Evolutionary conservation across 495 filamentous ascomycete genomes (phyloP).

Genomic region (Glutinoglossum americanum): DNA sequence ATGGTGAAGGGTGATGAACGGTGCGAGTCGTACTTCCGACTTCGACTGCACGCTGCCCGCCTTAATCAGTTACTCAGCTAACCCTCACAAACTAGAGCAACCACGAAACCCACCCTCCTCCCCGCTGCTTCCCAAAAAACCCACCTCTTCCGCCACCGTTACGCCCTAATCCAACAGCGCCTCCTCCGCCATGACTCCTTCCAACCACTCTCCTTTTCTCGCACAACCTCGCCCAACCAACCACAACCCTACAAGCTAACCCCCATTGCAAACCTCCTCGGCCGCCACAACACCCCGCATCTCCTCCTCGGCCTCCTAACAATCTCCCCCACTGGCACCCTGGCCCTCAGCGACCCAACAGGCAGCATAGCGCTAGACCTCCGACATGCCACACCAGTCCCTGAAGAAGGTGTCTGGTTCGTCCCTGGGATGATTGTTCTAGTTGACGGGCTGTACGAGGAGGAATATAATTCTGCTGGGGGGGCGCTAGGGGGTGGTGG

Average conservation of each 20-base stretch:
- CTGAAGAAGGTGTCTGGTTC: constrained; percentile 75
- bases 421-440: constrained; percentile 86
- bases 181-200: constrained; percentile 85
- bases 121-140: constrained; percentile 67
- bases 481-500: constrained; percentile 48
- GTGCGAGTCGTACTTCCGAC: too few relatives aligned
- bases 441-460: constrained; percentile 84
- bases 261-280: constrained; percentile 79
- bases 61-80: too few relatives aligned
- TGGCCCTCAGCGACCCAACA: constrained; percentile 67
- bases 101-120: constrained; percentile 39
- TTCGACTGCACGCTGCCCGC: too few relatives aligned
- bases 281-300: constrained; percentile 65
- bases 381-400: constrained; percentile 57
- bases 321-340: constrained; percentile 56
- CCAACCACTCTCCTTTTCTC: constrained; percentile 51
- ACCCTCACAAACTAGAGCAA: background rate
- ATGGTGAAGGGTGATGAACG: too few relatives aligned
- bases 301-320: constrained; percentile 70
- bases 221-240: constrained; percentile 21
- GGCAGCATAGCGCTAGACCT: constrained; percentile 74
- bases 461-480: constrained; percentile 49
- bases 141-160: constrained; percentile 65
- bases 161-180: constrained; percentile 75
- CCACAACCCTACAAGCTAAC: constrained; percentile 68